Percentiles rank a stretch among this genome's conserved stretches.
These are phyloP conservation scores for Hydnomerulius pinastri DNA, from an alignment of 768 basidiomycete genomes.

Conservation along the genomic window DNA sequence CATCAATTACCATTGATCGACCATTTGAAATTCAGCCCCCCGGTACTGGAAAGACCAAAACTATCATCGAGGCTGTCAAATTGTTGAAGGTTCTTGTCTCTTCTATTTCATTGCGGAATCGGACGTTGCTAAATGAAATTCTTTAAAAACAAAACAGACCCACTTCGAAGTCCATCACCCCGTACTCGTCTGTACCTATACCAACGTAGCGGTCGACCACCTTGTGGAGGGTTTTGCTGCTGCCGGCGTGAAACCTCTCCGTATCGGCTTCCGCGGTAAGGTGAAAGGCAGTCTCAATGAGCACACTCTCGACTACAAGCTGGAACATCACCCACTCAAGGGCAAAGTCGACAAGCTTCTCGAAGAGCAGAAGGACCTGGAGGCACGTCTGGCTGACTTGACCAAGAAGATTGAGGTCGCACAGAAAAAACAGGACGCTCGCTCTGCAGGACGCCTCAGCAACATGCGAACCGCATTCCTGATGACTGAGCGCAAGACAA, in stretches of 20 bases:
- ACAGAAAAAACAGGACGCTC: constrained; percentile 16
- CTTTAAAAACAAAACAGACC: constrained; percentile 37
- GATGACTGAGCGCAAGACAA: constrained; percentile 31
- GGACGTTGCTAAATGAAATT: background rate
- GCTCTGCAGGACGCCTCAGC: constrained; percentile 24
- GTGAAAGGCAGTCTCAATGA: constrained; percentile 56
- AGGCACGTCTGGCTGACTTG: constrained; percentile 28
- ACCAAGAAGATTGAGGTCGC: constrained; percentile 21
- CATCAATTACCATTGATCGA: background rate
- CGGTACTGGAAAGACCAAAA: constrained; percentile 92
- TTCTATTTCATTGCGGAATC: background rate
- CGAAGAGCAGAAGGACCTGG: constrained; percentile 38
- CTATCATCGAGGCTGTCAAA: constrained; percentile 82
- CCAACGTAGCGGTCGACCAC: constrained; percentile 92
- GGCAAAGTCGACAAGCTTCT: constrained; percentile 42
- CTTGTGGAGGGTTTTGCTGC: constrained; percentile 73
- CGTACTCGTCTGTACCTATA: constrained; percentile 90
- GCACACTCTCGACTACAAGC: constrained; percentile 64
- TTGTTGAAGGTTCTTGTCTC: constrained; percentile 62
- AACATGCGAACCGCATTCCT: constrained; percentile 30
- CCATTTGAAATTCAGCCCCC: constrained; percentile 58
- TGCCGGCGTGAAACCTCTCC: constrained; percentile 68
- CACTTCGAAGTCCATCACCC: constrained; percentile 85
- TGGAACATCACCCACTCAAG: constrained; percentile 61
- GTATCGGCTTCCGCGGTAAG: constrained; percentile 67